Conservation (phyloP, 768 basidiomycete genomes). For the Mycena amicta region DNA sequence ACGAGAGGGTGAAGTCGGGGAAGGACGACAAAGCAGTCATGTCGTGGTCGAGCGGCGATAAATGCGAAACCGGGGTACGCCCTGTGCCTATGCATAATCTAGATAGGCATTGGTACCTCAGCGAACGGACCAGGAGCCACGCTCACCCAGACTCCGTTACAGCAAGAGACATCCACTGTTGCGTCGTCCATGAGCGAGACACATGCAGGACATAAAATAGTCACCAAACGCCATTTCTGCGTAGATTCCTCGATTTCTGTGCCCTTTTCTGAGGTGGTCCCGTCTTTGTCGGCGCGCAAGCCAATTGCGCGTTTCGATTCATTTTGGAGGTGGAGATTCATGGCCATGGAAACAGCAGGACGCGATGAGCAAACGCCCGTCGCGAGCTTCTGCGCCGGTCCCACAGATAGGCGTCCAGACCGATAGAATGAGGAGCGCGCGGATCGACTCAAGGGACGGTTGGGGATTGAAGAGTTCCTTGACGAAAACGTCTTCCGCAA, state of each 20-base stretch:
- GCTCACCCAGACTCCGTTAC: slow-evolving; percentile 40
- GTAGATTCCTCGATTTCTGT: slow-evolving; percentile 36
- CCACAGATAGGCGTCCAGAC: slow-evolving; percentile 47
- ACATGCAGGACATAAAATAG: slow-evolving; percentile 15
- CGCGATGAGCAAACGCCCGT: slow-evolving; percentile 41
- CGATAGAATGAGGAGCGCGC: slow-evolving; percentile 44
- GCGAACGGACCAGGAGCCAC: no score
- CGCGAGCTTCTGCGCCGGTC: slow-evolving; percentile 31
- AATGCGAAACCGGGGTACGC: slow-evolving; percentile 39
- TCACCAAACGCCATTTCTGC: slow-evolving; percentile 41
- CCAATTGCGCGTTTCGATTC: slow-evolving; percentile 35
- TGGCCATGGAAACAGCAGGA: slow-evolving; percentile 51
- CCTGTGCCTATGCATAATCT: slow-evolving; percentile 48
- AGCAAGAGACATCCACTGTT: slow-evolving; percentile 43
- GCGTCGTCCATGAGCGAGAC: not conserved
- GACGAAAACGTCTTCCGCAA: slow-evolving; percentile 42
- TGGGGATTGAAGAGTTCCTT: slow-evolving; percentile 44
- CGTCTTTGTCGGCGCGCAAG: slow-evolving; percentile 30
- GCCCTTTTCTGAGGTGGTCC: slow-evolving; percentile 22
- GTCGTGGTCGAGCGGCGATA: slow-evolving; percentile 32
- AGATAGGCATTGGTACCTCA: no score
- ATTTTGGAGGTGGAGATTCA: slow-evolving; percentile 42
- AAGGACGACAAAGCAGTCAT: slow-evolving; percentile 31
- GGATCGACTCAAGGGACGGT: slow-evolving; percentile 44
- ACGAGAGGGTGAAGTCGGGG: slow-evolving; percentile 21